Conservation (phyloP, 2,329 filamentous ascomycete species). For the Xenosphaeropsis pyriputrescens region DNA sequence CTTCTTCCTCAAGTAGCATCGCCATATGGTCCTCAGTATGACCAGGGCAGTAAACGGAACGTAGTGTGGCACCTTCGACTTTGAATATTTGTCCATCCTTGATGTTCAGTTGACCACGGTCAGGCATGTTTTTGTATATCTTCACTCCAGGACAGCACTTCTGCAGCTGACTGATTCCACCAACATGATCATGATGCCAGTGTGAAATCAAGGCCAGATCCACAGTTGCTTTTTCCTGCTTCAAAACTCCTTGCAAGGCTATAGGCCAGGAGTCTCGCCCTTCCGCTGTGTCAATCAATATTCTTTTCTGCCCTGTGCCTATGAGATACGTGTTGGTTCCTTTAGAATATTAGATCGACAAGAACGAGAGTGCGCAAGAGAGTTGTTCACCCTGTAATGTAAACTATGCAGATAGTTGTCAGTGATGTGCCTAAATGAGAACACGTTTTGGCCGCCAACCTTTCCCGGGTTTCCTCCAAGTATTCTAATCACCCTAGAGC, state of each 20-base stretch:
- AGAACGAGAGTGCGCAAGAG: constrained; percentile 92
- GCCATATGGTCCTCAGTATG: constrained; percentile 76
- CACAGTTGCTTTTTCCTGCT: constrained; percentile 53
- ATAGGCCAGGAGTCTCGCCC: constrained; percentile 57
- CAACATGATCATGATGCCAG: constrained; percentile 80
- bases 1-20: constrained; percentile 61
- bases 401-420: constrained; percentile 25
- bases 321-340: constrained; percentile 93
- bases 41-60: constrained; percentile 52
- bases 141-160: constrained; percentile 43
- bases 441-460: too few species aligned
- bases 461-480: constrained; percentile 86
- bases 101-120: constrained; percentile 35
- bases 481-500: constrained; percentile 65
- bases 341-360: constrained; percentile 39
- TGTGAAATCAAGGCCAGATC: constrained; percentile 69
- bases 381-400: constrained; percentile 60
- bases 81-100: constrained; percentile 35
- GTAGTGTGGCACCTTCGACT: constrained; percentile 49
- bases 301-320: constrained; percentile 55
- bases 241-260: constrained; percentile 48
- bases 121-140: constrained; percentile 53
- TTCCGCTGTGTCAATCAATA: constrained; percentile 85
- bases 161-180: constrained; percentile 58
- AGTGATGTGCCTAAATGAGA: constrained; percentile 1